Evolutionary conservation across 1,284 basidiomycete species (phyloP).

Genomic region (Volvariella volvacea): DNA sequence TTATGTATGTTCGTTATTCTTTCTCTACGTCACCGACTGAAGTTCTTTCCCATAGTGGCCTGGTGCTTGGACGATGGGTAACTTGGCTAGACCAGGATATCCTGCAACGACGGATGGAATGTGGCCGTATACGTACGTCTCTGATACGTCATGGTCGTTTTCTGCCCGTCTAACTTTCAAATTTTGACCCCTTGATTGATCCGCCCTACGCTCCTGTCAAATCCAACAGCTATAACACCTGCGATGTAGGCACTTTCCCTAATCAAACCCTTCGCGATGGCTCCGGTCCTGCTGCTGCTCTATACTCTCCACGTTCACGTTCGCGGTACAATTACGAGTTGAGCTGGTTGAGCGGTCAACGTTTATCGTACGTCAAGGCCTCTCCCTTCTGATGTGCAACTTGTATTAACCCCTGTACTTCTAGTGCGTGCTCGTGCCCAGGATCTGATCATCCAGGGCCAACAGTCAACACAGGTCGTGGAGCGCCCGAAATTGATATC

Average conservation of each 20-base stretch:
- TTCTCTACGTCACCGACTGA: constrained; percentile 1
- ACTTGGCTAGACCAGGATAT: constrained; percentile 79
- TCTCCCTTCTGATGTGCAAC: constrained; percentile 14
- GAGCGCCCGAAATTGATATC: constrained; percentile 81
- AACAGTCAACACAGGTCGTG: constrained; percentile 40
- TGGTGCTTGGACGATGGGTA: constrained; percentile 85
- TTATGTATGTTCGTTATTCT: constrained; percentile 28
- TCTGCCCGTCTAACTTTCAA: too few relatives aligned
- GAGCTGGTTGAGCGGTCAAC: constrained; percentile 66
- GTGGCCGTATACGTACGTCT: constrained; percentile 55
- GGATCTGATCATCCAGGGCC: constrained; percentile 40
- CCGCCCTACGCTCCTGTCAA: constrained; percentile 6
- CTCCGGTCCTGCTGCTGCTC: constrained; percentile 46
- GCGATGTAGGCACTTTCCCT: constrained; percentile 74
- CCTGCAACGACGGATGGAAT: constrained; percentile 76
- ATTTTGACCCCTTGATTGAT: too few relatives aligned
- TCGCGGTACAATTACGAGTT: constrained; percentile 40
- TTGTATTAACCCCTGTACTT: constrained; percentile 21
- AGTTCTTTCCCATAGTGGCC: constrained; percentile 40
- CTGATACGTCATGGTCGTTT: constrained; percentile 7
- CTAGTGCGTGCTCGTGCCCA: constrained; percentile 37
- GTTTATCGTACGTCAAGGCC: constrained; percentile 47
- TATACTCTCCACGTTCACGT: constrained; percentile 39
- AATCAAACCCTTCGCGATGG: constrained; percentile 57
- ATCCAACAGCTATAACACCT: constrained; percentile 50